Percentiles rank a stretch among this genome's conserved stretches.
Evolutionary conservation across 2,329 filamentous ascomycete species (phyloP).

Genomic region (Cladophialophora bantiana): DNA sequence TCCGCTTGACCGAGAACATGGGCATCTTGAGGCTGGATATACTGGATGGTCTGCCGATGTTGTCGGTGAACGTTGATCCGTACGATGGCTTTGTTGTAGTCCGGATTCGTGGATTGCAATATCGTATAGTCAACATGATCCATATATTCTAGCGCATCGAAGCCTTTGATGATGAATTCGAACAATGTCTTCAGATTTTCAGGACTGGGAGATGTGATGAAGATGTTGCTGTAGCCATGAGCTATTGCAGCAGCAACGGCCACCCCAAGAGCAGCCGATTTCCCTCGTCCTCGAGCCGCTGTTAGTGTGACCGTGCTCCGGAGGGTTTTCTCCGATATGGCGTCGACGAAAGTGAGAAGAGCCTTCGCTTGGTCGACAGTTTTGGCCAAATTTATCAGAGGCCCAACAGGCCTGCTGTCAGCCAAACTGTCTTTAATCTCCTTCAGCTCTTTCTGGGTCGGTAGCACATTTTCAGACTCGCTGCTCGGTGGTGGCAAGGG

Average conservation of each 20-base stretch:
- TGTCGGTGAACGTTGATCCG: slow-evolving; percentile 93
- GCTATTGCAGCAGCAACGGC: slow-evolving; percentile 93
- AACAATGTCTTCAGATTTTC: slow-evolving; percentile 99
- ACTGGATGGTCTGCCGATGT: slow-evolving; percentile 97
- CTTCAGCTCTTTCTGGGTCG: slow-evolving; percentile 76
- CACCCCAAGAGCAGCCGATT: slow-evolving; percentile 93
- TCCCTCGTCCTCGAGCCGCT: slow-evolving; percentile 91
- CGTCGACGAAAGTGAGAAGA: slow-evolving; percentile 93
- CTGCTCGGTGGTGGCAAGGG: slow-evolving; percentile 77
- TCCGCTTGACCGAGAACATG: slow-evolving; percentile 96
- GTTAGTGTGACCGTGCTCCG: slow-evolving; percentile 93
- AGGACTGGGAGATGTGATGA: slow-evolving; percentile 95
- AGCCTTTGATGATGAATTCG: slow-evolving; percentile 98
- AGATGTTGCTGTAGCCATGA: slow-evolving; percentile 98
- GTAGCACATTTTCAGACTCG: slow-evolving; percentile 74
- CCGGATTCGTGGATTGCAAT: slow-evolving; percentile 95
- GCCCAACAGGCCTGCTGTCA: slow-evolving; percentile 85
- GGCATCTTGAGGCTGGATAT: slow-evolving; percentile 94
- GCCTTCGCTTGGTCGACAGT: slow-evolving; percentile 97
- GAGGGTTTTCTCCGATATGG: slow-evolving; percentile 93
- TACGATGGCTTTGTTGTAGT: slow-evolving; percentile 99
- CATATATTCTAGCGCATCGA: slow-evolving; percentile 90
- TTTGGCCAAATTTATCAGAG: slow-evolving; percentile 81
- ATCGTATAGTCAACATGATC: slow-evolving; percentile 98
- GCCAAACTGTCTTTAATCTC: slow-evolving; percentile 85